Percentiles rank a stretch among this genome's conserved stretches.
These are phyloP conservation scores for Komagataella mondaviorum DNA, from an alignment of 805 yeast genomes.

Conservation along the genomic window DNA sequence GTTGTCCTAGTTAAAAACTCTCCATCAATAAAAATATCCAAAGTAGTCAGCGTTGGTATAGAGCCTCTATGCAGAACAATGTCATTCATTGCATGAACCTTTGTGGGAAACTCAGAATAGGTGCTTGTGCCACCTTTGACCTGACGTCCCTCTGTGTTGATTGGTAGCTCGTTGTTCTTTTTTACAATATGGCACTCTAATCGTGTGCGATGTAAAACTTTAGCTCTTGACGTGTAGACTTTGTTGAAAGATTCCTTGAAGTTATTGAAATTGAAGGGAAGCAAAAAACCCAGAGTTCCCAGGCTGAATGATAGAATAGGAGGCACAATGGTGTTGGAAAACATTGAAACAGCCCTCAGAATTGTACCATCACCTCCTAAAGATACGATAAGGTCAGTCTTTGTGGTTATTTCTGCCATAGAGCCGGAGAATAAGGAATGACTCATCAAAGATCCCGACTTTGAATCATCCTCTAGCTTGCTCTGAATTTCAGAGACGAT, in stretches of 20 bases:
- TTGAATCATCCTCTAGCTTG: constrained; percentile 7
- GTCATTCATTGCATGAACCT: constrained; percentile 85
- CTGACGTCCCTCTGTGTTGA: not conserved
- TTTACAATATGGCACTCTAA: constrained; percentile 60
- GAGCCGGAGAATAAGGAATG: constrained; percentile 46
- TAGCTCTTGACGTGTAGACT: constrained; percentile 57
- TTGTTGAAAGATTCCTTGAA: constrained; percentile 45
- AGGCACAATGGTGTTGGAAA: constrained; percentile 62
- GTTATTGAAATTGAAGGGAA: constrained; percentile 72
- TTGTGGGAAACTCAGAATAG: constrained; percentile 8
- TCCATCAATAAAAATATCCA: constrained; percentile 79
- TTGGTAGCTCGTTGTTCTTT: constrained; percentile 7
- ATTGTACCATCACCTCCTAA: constrained; percentile 97
- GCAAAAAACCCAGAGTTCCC: constrained; percentile 81
- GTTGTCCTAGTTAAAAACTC: constrained; percentile 79
- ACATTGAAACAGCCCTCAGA: constrained; percentile 67
- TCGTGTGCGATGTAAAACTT: constrained; percentile 65
- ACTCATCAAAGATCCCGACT: not conserved
- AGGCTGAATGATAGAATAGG: constrained; percentile 81
- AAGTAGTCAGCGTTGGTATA: constrained; percentile 69
- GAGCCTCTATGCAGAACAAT: constrained; percentile 80
- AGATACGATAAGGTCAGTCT: constrained; percentile 72
- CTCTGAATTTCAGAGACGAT: constrained; percentile 52
- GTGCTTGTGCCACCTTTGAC: constrained; percentile 2
- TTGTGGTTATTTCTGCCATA: constrained; percentile 38